These are phyloP conservation scores for Aaosphaeria arxii DNA, from an alignment of 2,329 filamentous ascomycete species.

Conservation along the genomic window DNA sequence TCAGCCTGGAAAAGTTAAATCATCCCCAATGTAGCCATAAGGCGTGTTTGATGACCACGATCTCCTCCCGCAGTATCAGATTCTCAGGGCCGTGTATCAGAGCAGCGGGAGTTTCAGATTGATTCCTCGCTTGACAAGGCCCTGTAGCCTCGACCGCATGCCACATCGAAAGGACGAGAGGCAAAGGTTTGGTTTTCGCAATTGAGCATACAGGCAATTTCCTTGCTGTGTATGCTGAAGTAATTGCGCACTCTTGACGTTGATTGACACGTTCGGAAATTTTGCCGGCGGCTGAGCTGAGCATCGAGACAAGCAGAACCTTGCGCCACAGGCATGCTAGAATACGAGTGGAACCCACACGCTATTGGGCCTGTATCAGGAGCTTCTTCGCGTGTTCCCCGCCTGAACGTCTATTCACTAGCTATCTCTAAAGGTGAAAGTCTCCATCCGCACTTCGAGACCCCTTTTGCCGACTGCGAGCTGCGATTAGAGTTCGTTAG, in stretches of 20 bases:
- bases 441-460: neutral
- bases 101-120: conserved; percentile 33
- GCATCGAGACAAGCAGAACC: neutral
- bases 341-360: neutral
- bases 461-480: neutral
- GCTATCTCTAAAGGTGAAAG: neutral
- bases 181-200: conserved; percentile 13
- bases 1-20: neutral
- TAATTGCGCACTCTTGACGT: conserved; percentile 1
- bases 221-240: neutral
- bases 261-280: conserved; percentile 5
- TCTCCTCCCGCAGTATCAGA: conserved; percentile 34
- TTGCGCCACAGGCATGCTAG: no score
- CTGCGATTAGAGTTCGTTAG: conserved; percentile 9
- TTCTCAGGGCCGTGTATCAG: conserved; percentile 28
- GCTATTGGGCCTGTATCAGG: conserved; percentile 7
- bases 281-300: neutral
- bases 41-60: conserved; percentile 26
- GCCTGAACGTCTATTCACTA: neutral
- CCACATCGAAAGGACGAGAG: conserved; percentile 2
- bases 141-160: conserved; percentile 4
- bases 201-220: conserved; percentile 9
- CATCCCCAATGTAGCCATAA: conserved; percentile 3
- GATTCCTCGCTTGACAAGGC: conserved; percentile 21
- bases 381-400: conserved; percentile 7